Evolutionary conservation across 2,329 filamentous ascomycete species (phyloP), one percentile per base, ranked within the genome.

Genomic region (Kalmusia sp.): DNA sequence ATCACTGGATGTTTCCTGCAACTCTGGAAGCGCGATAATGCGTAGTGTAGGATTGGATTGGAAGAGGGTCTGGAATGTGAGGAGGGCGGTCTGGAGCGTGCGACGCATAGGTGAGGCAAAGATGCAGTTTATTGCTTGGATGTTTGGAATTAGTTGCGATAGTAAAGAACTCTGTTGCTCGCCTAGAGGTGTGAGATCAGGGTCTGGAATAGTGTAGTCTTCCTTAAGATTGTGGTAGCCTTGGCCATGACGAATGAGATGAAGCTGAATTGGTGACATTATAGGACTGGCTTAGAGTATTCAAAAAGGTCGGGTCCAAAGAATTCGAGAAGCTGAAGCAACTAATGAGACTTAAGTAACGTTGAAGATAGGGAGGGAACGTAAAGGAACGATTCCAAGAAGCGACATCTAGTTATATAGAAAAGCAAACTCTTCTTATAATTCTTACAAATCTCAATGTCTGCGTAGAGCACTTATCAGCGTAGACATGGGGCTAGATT

Each of bases 191-290:
- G 92, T 96, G 45, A 96, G 83, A 54, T 84, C 77, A 1, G 92
- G 92, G 69, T 96, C 92, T n/a, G 71, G 86, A 27, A 96, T 77
- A 54, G 77, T 67, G 69, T 92, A 87, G 75, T 91, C 92, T 55
- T 82, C 87, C 9, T 77, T 65, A 68, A 96, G 84, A 75, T 96
- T 96, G 82, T 96, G 92, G 71, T 83, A 85, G 76, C 90, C 92
- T 71, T 79, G 71, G 7, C 87, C 88, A 72, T 91, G 88, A 73
- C 88, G 87, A 68, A 91, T 83, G 59, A 88, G 80, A 72, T 56
- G 52, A 27, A 63, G 33, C 12, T 52, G 50, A 11, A 22, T 33
- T 9, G 54, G 55, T 17, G 58, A 39, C 61, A 62, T 60, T n/a
- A n/a, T n/a, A n/a, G n/a, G n/a, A n/a, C n/a, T n/a, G n/a, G n/a